Evolutionary conservation across 1,284 basidiomycete genomes (phyloP), one percentile per base, ranked within the genome.

Genomic region (Gastroboletus turbinatus): DNA sequence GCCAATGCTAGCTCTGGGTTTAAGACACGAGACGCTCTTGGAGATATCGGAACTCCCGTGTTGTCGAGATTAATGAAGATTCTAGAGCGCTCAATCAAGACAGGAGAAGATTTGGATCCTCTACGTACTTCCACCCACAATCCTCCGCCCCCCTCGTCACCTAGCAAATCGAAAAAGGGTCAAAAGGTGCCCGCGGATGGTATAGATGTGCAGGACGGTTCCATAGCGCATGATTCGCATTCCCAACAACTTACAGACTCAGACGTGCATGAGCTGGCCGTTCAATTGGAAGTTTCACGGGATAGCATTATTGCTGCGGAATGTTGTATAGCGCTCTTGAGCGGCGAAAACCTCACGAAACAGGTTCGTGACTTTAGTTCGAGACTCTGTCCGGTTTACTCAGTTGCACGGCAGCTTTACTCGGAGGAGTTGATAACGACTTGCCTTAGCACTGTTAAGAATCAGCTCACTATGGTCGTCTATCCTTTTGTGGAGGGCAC

Each of bases 341-440:
- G 84, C 0, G 87, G 86, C 35, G 90, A 94, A 60, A 79, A 87
- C 27, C 73, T 96, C 46, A 83, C 90, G 4, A 94, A 94, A 68
- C 90, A 93, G 81, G 92, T 92, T 57, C 43, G 82, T 56, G 17
- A 10, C 17, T 27, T 25, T 32, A 10, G 9, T n/a, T 47, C 13
- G 5, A 5, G 40, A 32, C 3, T 46, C 67, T 17, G 13, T 35
- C 8, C 7, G 27, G 35, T 52, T 35, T 33, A 27, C 51, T 55
- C 17, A 68, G 21, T 46, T 14, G 1, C 32, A 21, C 29, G 40
- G 9, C 67, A 93, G 90, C 75, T 93, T 33, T 96, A 92, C 69
- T 96, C 95, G 0, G 96, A 98, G 69, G 96, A 98, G 68, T 77
- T 95, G 14, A 88, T 98, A 55, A 87, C 85, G 0, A 76, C 82